Conservation (phyloP, 768 basidiomycete genomes). For the Boletus patriciae region DNA sequence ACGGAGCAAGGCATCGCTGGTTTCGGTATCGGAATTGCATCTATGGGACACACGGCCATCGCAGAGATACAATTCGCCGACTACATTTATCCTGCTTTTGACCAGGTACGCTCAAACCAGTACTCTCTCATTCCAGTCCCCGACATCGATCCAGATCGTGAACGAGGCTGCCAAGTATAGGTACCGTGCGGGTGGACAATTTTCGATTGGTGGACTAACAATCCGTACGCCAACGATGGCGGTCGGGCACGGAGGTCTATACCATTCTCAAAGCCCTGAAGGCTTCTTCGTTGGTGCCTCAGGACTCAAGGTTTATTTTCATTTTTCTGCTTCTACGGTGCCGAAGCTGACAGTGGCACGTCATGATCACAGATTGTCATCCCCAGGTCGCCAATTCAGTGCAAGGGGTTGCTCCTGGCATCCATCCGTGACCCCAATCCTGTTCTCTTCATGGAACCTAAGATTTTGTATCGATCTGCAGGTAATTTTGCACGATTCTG, state of each 20-base stretch:
- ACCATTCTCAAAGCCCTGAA: constrained; percentile 95
- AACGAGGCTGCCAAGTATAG: constrained; percentile 94
- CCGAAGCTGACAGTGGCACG: not conserved
- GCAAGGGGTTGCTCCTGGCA: constrained; percentile 86
- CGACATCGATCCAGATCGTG: constrained; percentile 58
- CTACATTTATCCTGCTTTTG: constrained; percentile 93
- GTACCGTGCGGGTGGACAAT: constrained; percentile 85
- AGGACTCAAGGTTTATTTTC: constrained; percentile 69
- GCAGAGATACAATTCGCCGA: constrained; percentile 92
- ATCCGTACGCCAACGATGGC: constrained; percentile 88
- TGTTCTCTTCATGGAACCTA: constrained; percentile 93
- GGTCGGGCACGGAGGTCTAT: constrained; percentile 89
- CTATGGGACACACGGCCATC: constrained; percentile 93
- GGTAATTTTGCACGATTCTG: constrained; percentile 37
- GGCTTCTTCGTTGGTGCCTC: constrained; percentile 91
- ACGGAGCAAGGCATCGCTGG: constrained; percentile 94
- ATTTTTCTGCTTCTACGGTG: not conserved
- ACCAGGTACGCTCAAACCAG: constrained; percentile 58
- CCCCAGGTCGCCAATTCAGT: constrained; percentile 91
- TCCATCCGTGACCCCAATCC: constrained; percentile 93
- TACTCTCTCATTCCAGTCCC: not conserved
- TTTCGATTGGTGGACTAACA: constrained; percentile 79
- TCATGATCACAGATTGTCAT: constrained; percentile 61
- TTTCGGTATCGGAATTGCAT: constrained; percentile 87
- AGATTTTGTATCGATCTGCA: constrained; percentile 89